A percentile compares a stretch with the other conserved stretches of the same genome.
phyloP scores from a whole-genome alignment of 495 filamentous ascomycete genomes.

The Aspergillus leporis region DNA sequence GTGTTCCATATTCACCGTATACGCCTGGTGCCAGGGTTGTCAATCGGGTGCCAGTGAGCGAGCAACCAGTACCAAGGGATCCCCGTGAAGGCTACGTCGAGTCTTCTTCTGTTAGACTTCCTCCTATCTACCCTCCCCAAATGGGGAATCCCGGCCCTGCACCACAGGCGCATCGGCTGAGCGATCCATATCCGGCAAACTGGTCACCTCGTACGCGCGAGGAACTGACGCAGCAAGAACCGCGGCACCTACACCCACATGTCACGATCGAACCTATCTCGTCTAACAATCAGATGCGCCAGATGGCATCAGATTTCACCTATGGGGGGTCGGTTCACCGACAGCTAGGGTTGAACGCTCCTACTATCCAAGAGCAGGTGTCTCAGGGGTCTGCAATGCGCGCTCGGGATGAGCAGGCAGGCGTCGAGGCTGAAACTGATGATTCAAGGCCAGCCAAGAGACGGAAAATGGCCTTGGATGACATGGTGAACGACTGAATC shows the following conservation, averaged over 20 bases:
- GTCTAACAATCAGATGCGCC: slow-evolving; percentile 26
- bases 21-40: slow-evolving; percentile 25
- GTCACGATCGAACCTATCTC: slow-evolving; percentile 33
- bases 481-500: slow-evolving; percentile 47
- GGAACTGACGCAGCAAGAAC: slow-evolving; percentile 24
- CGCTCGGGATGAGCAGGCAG: slow-evolving; percentile 19
- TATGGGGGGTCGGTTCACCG: slow-evolving; percentile 29
- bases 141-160: slow-evolving; percentile 27
- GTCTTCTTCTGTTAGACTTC: slow-evolving; percentile 43
- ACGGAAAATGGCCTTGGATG: slow-evolving; percentile 59
- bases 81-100: slow-evolving; percentile 37
- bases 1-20: slow-evolving; percentile 32
- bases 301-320: slow-evolving; percentile 19
- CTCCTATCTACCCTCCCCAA: slow-evolving; percentile 41
- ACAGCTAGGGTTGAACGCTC: slow-evolving; percentile 23
- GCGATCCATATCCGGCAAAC: slow-evolving; percentile 38
- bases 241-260: slow-evolving; percentile 16
- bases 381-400: slow-evolving; percentile 20
- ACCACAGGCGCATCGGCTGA: slow-evolving; percentile 37
- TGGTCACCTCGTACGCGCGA: slow-evolving; percentile 31
- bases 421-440: slow-evolving; percentile 24
- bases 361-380: slow-evolving; percentile 22
- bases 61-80: slow-evolving; percentile 29
- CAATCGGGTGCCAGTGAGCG: slow-evolving; percentile 29
- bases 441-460: slow-evolving; percentile 67